Evolutionary conservation across 352 stramenopile species (phyloP).

Genomic region (Globisporangium parvum): DNA sequence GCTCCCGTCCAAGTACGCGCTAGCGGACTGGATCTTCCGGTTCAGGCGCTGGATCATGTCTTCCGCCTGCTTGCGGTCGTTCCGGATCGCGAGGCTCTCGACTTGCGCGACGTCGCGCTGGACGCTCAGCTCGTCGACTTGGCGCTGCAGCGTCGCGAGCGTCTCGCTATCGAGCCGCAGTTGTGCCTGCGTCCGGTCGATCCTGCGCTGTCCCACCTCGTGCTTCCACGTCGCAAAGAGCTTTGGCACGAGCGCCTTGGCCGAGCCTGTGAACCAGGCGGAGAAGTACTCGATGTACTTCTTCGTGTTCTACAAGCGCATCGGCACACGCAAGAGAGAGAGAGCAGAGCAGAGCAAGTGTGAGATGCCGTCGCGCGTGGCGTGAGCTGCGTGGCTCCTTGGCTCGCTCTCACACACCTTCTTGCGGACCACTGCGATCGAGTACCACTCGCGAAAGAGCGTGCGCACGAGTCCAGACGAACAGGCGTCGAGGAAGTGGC

Average conservation of each 20-base stretch:
- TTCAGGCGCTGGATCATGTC: slow-evolving; percentile 39
- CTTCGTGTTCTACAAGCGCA: slow-evolving; percentile 37
- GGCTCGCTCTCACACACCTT: too few relatives aligned
- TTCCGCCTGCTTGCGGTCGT: slow-evolving; percentile 57
- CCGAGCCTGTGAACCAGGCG: slow-evolving; percentile 54
- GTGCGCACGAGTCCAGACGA: slow-evolving; percentile 36
- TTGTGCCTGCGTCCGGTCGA: slow-evolving; percentile 30
- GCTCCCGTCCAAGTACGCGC: slow-evolving; percentile 41
- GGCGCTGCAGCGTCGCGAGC: slow-evolving; percentile 32
- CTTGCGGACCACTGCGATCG: slow-evolving; percentile 46
- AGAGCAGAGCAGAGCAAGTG: too few relatives aligned
- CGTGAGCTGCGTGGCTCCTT: too few relatives aligned
- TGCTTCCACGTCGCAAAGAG: slow-evolving; percentile 54
- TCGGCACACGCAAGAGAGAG: neutral
- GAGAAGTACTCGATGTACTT: slow-evolving; percentile 76
- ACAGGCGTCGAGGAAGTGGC: slow-evolving; percentile 43
- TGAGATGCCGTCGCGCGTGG: too few relatives aligned
- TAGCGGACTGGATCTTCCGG: slow-evolving; percentile 52
- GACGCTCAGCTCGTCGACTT: slow-evolving; percentile 42
- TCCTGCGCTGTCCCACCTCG: slow-evolving; percentile 18
- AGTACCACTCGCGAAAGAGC: slow-evolving; percentile 68
- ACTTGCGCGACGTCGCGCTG: slow-evolving; percentile 46
- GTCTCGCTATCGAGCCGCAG: slow-evolving; percentile 27
- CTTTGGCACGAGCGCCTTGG: slow-evolving; percentile 44
- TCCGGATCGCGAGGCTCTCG: slow-evolving; percentile 44